Evolutionary conservation across 805 yeast genomes (phyloP), one percentile per base, ranked within the genome.

Genomic region (Spathaspora arborariae): DNA sequence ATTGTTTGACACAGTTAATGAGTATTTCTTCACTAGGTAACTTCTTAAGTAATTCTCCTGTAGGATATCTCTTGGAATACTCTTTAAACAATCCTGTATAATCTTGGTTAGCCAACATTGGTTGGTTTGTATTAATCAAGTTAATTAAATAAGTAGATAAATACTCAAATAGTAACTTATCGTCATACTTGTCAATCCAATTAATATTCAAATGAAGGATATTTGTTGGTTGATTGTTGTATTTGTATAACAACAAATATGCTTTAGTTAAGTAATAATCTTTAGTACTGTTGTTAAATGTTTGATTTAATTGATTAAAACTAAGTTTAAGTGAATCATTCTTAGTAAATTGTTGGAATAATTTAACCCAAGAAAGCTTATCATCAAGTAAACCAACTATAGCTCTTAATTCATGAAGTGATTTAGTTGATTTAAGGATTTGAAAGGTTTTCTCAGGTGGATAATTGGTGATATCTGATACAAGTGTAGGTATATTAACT

Each of bases 141-240:
- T 16, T 19, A n/a, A 35, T 20, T 16, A 42, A 42, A 22, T 42
- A 37, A 11, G 45, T 42, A 10, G 42, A n/a, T 11, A 42, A 42
- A 19, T 42, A 42, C 8, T 42, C 45, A 42, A 42, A 33, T 16
- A 42, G 6, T 19, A 37, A 13, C 24, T n/a, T 16, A 3, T 6
- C 15, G 22, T 11, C 2, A 16, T 37, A 11, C 11, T 30, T 30
- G 35, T 37, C 20, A 7, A 16, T 10, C 39, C 39, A 37, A 37
- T 37, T 5, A 2, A 13, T 18, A 37, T 37, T 37, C 11, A 19
- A 20, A 20, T 37, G 3, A 18, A 37, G 39, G 24, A 37, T 20
- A 37, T 37, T 20, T 10, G 16, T 11, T 11, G 9, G 10, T 5
- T 20, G 20, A 9, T 3, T 18, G 7, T 19, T 37, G 24, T 9